Conservation (phyloP, 192 early-diverging fungal species). For the Chytriomyces confervae region DNA sequence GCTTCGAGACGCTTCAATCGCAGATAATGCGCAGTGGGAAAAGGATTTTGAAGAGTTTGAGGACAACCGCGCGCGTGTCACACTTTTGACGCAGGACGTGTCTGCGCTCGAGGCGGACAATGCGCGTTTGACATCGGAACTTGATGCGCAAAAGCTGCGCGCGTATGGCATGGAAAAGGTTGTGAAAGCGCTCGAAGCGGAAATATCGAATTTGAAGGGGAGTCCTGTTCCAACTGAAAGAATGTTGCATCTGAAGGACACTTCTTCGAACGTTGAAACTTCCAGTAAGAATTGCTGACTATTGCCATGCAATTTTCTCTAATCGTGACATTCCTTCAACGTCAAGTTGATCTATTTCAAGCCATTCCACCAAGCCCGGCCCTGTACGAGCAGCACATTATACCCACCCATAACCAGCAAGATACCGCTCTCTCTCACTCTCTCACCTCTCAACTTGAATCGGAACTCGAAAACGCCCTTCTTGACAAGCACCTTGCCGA, state of each 20-base stretch:
- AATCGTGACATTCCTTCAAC: background rate
- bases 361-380: background rate
- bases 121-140: background rate
- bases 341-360: background rate
- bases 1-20: background rate
- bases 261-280: too few relatives aligned
- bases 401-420: background rate
- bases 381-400: background rate
- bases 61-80: constrained; percentile 18
- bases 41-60: constrained; percentile 30
- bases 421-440: background rate
- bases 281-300: too few relatives aligned
- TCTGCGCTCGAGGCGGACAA: background rate
- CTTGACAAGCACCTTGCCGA: background rate
- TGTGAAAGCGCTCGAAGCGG: constrained; percentile 3
- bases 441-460: background rate
- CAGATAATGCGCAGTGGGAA: constrained; percentile 13
- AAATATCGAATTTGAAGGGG: background rate
- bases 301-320: too few relatives aligned
- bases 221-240: too few relatives aligned
- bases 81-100: constrained; percentile 7
- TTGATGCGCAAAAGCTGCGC: background rate
- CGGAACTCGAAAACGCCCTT: background rate
- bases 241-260: too few relatives aligned
- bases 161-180: background rate